phyloP scores from a whole-genome alignment of 2,329 filamentous ascomycete genomes.

The Apiospora pterosperma region DNA sequence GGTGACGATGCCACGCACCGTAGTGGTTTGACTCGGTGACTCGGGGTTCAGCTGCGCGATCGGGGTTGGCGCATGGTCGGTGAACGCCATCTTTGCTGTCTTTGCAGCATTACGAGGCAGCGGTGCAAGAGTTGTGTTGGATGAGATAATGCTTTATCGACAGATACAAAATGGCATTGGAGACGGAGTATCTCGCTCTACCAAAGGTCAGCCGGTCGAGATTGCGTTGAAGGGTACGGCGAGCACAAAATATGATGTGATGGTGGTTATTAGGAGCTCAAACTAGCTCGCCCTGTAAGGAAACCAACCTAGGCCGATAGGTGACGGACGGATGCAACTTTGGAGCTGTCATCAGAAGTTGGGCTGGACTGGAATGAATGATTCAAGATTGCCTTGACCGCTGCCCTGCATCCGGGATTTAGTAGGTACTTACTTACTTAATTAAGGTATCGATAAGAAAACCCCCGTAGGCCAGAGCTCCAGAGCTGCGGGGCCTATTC shows the following conservation, averaged over 20 bases:
- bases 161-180: background rate
- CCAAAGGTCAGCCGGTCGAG: background rate
- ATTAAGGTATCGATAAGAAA: background rate
- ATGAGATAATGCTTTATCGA: background rate
- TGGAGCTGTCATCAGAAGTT: background rate
- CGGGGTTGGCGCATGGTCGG: slow-evolving; percentile 34
- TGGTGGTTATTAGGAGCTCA: background rate
- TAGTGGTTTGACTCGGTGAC: slow-evolving; percentile 37
- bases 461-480: background rate
- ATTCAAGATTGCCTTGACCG: background rate
- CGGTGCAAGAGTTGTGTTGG: background rate
- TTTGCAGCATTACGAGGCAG: background rate
- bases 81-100: background rate
- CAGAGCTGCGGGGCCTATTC: background rate
- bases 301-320: background rate
- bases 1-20: slow-evolving; percentile 70
- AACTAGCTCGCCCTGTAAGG: background rate
- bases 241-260: background rate
- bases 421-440: background rate
- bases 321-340: background rate
- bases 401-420: background rate
- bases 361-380: background rate
- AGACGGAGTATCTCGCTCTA: background rate
- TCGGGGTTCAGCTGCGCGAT: slow-evolving; percentile 55
- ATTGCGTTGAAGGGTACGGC: background rate